phyloP scores from a whole-genome alignment of 2,329 filamentous ascomycete genomes.

The Aureobasidium sp. region DNA sequence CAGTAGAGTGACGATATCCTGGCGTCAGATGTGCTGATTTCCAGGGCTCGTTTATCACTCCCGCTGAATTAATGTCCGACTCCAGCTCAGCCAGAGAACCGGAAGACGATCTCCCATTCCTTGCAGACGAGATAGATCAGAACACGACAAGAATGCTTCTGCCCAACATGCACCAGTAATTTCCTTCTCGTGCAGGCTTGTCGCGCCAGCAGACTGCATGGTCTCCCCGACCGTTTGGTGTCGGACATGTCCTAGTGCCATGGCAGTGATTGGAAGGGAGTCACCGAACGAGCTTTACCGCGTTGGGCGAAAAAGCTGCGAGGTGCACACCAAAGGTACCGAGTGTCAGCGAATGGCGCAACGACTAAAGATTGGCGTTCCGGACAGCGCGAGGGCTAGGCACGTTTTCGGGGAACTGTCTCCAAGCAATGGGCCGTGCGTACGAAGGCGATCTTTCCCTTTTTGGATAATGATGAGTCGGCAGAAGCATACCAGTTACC shows the following conservation, averaged over 20 bases:
- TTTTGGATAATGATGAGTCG: background rate
- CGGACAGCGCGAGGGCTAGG: background rate
- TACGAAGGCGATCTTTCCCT: background rate
- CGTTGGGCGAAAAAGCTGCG: background rate
- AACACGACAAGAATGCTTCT: background rate
- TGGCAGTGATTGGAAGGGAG: background rate
- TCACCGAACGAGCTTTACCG: constrained; percentile 4
- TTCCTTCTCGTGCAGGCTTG: background rate
- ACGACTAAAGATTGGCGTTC: background rate
- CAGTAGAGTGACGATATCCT: background rate
- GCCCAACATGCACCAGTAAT: constrained; percentile 2
- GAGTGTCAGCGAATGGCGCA: background rate
- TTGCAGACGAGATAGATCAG: background rate
- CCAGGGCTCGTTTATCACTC: background rate
- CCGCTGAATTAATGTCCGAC: background rate
- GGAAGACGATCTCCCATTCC: background rate
- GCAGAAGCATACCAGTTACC: background rate
- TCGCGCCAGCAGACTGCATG: constrained; percentile 1
- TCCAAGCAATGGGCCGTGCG: background rate
- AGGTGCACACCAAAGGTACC: background rate
- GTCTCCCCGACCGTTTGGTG: constrained; percentile 9
- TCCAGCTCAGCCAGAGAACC: background rate
- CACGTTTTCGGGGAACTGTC: background rate
- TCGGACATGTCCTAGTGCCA: constrained; percentile 10
- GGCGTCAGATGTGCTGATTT: background rate